Conservation (phyloP, 129 eudicot species). For the Daucus carota region DH1_v3.0 NC_030382.2:34408501-34409000, state of each 20-base stretch:
- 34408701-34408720: slow-evolving; percentile 47
- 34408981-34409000: background rate
- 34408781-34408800: slow-evolving; percentile 36
- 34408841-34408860: slow-evolving; percentile 87
- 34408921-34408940: slow-evolving; percentile 84
- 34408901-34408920: slow-evolving; percentile 37
- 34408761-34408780: slow-evolving; percentile 40
- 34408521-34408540: slow-evolving; percentile 79
- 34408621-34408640: slow-evolving; percentile 66
- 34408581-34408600: slow-evolving; percentile 5
- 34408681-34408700: slow-evolving; percentile 61
- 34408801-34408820: slow-evolving; percentile 88
- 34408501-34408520: slow-evolving; percentile 80
- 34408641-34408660: slow-evolving; percentile 79
- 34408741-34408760: slow-evolving; percentile 47
- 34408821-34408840: slow-evolving; percentile 79
- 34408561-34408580: background rate
- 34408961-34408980: background rate
- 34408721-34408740: slow-evolving; percentile 54
- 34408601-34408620: slow-evolving; percentile 24
- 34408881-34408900: slow-evolving; percentile 86
- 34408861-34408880: slow-evolving; percentile 86
- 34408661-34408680: slow-evolving; percentile 62
- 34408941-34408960: slow-evolving; percentile 71
- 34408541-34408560: slow-evolving; percentile 68